Base-by-base conservation (phyloP, 1,284 basidiomycete genomes). In the Ustilago crameri region DNA sequence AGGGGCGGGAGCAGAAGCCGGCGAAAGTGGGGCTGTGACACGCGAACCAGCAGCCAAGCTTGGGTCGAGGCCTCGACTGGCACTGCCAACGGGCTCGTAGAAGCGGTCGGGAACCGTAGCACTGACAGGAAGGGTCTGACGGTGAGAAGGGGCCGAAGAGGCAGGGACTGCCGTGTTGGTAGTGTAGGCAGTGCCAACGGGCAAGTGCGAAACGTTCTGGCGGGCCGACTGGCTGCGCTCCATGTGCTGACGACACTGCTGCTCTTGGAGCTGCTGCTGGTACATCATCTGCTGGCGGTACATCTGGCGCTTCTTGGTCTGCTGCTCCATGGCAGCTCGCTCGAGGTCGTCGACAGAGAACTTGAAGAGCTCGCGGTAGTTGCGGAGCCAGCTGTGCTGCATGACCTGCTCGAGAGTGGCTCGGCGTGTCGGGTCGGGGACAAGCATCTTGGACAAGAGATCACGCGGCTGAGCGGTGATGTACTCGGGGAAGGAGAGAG, bases 321-420 rank as follows among this genome's bases (percentile, higher is more conserved):
- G 80, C 68, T 83, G 81, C 64, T 83, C 81, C 53, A 80, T 71
- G 34, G 81, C 81, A 15, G 81, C 81, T 17, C 74, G 68, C 53
- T 83, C 81, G 14, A 83, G 78, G 23, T 83, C 81, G 44, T 81
- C 74, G 38, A 83, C 81, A 18, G 74, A 76, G 60, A 82, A 83
- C 37, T 66, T 75, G 79, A 83, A 83, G 38, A 83, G 71, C 50
- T 82, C 80, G 47, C 78, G 71, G 74, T 83, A 83, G 27, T 77
- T 74, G 53, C 74, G 65, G 43, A 83, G 77, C 81, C 81, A 83
- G 50, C 73, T 70, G 61, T 83, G 81, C 45, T 68, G 64, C 81
- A 83, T 83, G 54, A 83, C 81, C 44, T 76, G 74, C 27, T 77
- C 66, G 32, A 82, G 69, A 35, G 68, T 70, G 22, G 80, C 79